Evolutionary conservation across 2,329 filamentous ascomycete species (phyloP).

Genomic region (Alternaria gaisen): DNA sequence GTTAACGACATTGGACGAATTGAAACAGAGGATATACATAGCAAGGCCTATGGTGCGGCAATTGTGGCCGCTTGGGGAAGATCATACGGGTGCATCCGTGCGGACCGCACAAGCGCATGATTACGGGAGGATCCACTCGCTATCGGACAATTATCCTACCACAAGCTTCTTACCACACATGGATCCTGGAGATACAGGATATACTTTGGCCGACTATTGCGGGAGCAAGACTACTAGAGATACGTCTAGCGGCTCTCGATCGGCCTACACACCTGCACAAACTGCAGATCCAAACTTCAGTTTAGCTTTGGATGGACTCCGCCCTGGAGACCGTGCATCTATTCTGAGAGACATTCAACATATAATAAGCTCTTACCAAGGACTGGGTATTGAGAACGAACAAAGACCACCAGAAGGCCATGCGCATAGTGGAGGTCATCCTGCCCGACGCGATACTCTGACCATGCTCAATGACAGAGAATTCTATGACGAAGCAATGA

Average conservation of each 20-base stretch:
- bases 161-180: slow-evolving; percentile 26
- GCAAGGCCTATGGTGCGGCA: slow-evolving; percentile 32
- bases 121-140: slow-evolving; percentile 10
- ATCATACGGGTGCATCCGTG: slow-evolving; percentile 21
- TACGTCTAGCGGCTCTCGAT: slow-evolving; percentile 12
- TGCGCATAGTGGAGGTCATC: slow-evolving; percentile 7
- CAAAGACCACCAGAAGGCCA: slow-evolving; percentile 8
- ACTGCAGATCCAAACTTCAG: slow-evolving; percentile 27
- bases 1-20: slow-evolving; percentile 45
- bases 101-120: slow-evolving; percentile 27
- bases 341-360: slow-evolving; percentile 48
- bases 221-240: slow-evolving; percentile 27
- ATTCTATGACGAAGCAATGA: slow-evolving; percentile 16
- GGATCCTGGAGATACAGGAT: slow-evolving; percentile 25
- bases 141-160: slow-evolving; percentile 30
- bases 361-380: slow-evolving; percentile 45
- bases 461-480: slow-evolving; percentile 28
- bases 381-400: slow-evolving; percentile 17
- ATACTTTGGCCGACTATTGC: slow-evolving; percentile 38
- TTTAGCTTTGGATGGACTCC: slow-evolving; percentile 34
- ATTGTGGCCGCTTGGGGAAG: slow-evolving; percentile 14
- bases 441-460: slow-evolving; percentile 30
- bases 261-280: slow-evolving; percentile 9
- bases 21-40: slow-evolving; percentile 50
- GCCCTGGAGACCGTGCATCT: slow-evolving; percentile 29